Base-by-base conservation (phyloP, 2,329 filamentous ascomycete genomes). In the Lecanicillium sp. region DNA sequence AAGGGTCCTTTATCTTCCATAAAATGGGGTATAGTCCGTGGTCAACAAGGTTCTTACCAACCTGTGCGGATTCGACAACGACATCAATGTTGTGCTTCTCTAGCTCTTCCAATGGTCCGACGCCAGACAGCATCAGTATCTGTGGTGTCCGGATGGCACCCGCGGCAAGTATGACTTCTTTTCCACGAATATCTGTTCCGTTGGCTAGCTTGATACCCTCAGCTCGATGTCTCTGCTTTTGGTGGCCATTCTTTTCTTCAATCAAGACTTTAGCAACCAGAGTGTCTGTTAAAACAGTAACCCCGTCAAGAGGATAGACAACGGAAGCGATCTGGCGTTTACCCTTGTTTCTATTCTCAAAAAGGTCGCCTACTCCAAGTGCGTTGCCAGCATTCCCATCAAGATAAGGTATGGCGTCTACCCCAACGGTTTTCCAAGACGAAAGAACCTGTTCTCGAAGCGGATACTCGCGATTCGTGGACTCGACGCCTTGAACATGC, bases 81-180 rank as follows among this genome's bases (percentile, higher is more conserved):
- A 70, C 46, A 0, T 59, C 44, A 19, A 75, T 71, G 7, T 59
- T 51, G 44, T 65, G 54, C 13, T 56, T 48, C 8, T 58, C 29
- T 1, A 75, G 57, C 9, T 64, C 58, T 0, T 51, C 46, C 0
- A 53, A 49, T 1, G 63, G 55, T 0, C 69, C 68, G 28, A 74
- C 61, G 3, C 70, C 70, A 32, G 64, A 69, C 2, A 71, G 58
- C 51, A 69, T 68, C 1, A 75, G 62, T 3, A 74, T 56, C 36
- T 72, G 67, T 1, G 70, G 70, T 1, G 64, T 65, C 45, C 70
- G 70, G 43, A 73, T 67, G 2, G 63, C 53, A 9, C 71, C 71
- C 3, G 65, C 68, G 0, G 65, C 62, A 22, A 75, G 40, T 37
- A 75, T 72, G 12, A 74, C 63, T 42, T 63, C 48, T 12, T 51